A percentile compares a stretch with the other conserved stretches of the same genome.
Evolutionary conservation across 2,329 filamentous ascomycete genomes (phyloP).

Genomic region (Polytolypa hystricis): DNA sequence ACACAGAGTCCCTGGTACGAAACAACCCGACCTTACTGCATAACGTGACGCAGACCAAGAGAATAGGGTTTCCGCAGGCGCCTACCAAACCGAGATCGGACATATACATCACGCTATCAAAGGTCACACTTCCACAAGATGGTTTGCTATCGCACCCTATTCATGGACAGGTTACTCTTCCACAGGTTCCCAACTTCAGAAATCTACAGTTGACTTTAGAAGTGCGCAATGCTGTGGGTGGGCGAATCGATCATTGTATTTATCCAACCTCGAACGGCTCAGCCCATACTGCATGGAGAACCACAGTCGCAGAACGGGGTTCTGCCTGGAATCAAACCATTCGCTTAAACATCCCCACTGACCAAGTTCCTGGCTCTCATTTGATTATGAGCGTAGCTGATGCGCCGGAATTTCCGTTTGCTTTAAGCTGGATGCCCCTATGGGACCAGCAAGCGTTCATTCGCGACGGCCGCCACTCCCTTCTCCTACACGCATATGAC

Average conservation of each 20-base stretch:
- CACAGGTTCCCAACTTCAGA: constrained; percentile 51
- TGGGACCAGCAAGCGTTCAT: constrained; percentile 91
- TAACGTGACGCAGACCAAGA: constrained; percentile 66
- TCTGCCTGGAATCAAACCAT: constrained; percentile 83
- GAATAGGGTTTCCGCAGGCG: constrained; percentile 88
- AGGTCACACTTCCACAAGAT: constrained; percentile 62
- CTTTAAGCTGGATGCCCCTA: constrained; percentile 81
- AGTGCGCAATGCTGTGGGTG: constrained; percentile 66
- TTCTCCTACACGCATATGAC: constrained; percentile 83
- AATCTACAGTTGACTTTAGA: constrained; percentile 86
- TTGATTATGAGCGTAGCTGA: constrained; percentile 84
- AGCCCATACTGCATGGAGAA: constrained; percentile 76
- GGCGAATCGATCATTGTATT: constrained; percentile 79
- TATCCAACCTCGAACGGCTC: constrained; percentile 72
- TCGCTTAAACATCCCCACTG: constrained; percentile 63
- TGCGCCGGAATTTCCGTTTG: constrained; percentile 76
- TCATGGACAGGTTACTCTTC: constrained; percentile 65
- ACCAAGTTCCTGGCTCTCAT: constrained; percentile 73
- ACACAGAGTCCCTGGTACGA: constrained; percentile 71
- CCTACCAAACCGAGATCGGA: constrained; percentile 82
- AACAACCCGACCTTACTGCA: constrained; percentile 80
- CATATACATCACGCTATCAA: constrained; percentile 80
- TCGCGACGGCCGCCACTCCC: constrained; percentile 67
- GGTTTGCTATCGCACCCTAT: constrained; percentile 57
- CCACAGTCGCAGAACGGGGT: constrained; percentile 65